Evolutionary conservation across 164 flowering plant genomes (phyloP), one percentile per base, ranked within the genome.

Genomic region (Cinnamomum micranthum): DNA sequence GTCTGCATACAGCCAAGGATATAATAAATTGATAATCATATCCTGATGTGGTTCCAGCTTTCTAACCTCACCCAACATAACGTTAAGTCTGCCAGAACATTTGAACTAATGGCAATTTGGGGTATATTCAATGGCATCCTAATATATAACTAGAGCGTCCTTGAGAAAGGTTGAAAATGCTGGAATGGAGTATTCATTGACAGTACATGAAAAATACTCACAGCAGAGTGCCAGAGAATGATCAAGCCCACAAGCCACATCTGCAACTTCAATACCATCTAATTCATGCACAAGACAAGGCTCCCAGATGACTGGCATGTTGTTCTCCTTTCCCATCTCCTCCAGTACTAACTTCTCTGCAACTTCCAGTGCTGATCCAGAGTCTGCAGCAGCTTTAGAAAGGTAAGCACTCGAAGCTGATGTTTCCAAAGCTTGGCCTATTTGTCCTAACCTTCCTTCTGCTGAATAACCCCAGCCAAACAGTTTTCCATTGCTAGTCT

Each of bases 401-500:
- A 64, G 66, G 24, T n/a, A 68, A 11, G 76, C 28, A 71, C 41
- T 59, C 23, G 87, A 80, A 59, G 90, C 82, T 10, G 73, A 70
- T 9, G 23, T 14, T 12, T 85, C 84, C 55, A 80, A 68, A 17
- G 79, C 24, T 6, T 74, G 65, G n/a, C 92, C 91, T 12, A 89
- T 70, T 68, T 79, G 82, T 14, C 99, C 98, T 76, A 92, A 79
- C 83, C 99, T 88, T 73, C 95, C 96, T 79, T 90, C 95, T 23
- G 96, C 93, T 33, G 85, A 87, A 78, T 93, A 93, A 76, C 98
- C 98, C 98, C 96, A 93, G 3, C 99, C 69, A 77, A 86, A 95
- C 76, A 95, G 72, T 75, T 86, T 92, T 6, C 98, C 99, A 79
- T 87, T 88, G 74, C 76, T 84, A 41, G 89, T 86, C 73, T 69